Evolutionary conservation across 2,329 filamentous ascomycete species (phyloP).

Genomic region (Dactylellina haptotyla): DNA sequence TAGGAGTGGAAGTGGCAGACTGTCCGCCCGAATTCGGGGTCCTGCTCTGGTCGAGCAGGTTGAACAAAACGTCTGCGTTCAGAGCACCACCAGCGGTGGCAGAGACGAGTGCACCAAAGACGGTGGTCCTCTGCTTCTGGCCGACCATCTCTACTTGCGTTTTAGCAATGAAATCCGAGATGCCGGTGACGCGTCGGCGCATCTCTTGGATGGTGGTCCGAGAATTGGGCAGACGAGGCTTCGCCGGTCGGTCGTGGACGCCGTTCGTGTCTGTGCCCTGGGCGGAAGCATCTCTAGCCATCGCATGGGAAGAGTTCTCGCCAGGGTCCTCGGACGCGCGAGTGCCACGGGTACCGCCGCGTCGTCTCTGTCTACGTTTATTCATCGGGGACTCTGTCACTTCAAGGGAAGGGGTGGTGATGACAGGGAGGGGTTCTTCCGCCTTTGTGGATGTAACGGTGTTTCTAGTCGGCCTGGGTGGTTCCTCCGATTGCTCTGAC

Average conservation of each 20-base stretch:
- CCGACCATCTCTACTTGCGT: conserved; percentile 87
- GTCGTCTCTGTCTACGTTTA: conserved; percentile 59
- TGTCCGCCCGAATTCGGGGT: conserved; percentile 59
- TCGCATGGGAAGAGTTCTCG: conserved; percentile 62
- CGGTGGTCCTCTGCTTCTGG: conserved; percentile 60
- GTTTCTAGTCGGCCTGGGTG: conserved; percentile 47
- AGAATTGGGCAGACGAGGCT: conserved; percentile 67
- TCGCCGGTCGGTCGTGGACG: conserved; percentile 68
- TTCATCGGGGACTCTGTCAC: conserved; percentile 56
- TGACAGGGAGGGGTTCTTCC: conserved; percentile 45
- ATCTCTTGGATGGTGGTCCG: conserved; percentile 88
- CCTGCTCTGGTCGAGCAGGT: conserved; percentile 59
- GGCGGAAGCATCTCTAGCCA: conserved; percentile 60
- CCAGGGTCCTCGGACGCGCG: conserved; percentile 60
- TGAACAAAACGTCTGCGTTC: conserved; percentile 63
- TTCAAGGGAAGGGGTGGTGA: conserved; percentile 42
- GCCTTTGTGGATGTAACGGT: conserved; percentile 36
- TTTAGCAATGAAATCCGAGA: conserved; percentile 88
- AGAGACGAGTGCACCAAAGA: conserved; percentile 37
- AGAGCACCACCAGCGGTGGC: conserved; percentile 34
- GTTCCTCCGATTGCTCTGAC: conserved; percentile 54
- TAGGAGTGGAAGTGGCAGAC: conserved; percentile 56
- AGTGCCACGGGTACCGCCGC: conserved; percentile 62
- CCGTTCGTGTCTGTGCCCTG: conserved; percentile 60
- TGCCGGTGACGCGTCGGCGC: conserved; percentile 82